These are phyloP conservation scores for Acacia melanoxylon DNA, from an alignment of 306 rosid genomes.

Conservation along the genomic window DNA sequence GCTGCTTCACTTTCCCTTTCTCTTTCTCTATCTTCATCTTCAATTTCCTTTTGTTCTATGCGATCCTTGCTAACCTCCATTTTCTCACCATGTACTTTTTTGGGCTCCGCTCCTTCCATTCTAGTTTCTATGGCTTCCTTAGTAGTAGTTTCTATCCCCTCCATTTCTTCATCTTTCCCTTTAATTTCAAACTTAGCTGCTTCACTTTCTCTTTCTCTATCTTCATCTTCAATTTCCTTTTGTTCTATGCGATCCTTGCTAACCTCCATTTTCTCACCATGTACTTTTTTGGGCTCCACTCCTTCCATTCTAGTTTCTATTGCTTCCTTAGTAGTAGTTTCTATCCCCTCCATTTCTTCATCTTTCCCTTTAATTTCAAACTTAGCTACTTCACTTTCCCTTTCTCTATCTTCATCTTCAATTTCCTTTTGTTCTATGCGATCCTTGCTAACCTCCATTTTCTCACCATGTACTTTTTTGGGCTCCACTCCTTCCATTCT, in stretches of 20 bases:
- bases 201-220: slow-evolving; percentile 9
- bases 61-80: too few species aligned
- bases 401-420: slow-evolving; percentile 4
- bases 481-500: slow-evolving; percentile 17
- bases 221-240: slow-evolving; percentile 18
- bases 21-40: too few species aligned
- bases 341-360: not conserved
- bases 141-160: too few species aligned
- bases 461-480: not conserved
- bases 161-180: not conserved
- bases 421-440: slow-evolving; percentile 12
- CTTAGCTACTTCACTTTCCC: slow-evolving; percentile 19
- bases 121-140: too few species aligned
- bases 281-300: not conserved
- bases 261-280: slow-evolving; percentile 8
- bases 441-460: slow-evolving; percentile 14
- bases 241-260: not conserved
- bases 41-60: too few species aligned
- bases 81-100: too few species aligned
- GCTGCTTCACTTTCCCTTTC: too few species aligned
- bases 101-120: too few species aligned
- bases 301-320: slow-evolving; percentile 5
- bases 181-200: slow-evolving; percentile 15
- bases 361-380: slow-evolving; percentile 3
- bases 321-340: not conserved